Base-by-base conservation (phyloP, 208 protist species). In the Trypanosoma avium region DNA sequence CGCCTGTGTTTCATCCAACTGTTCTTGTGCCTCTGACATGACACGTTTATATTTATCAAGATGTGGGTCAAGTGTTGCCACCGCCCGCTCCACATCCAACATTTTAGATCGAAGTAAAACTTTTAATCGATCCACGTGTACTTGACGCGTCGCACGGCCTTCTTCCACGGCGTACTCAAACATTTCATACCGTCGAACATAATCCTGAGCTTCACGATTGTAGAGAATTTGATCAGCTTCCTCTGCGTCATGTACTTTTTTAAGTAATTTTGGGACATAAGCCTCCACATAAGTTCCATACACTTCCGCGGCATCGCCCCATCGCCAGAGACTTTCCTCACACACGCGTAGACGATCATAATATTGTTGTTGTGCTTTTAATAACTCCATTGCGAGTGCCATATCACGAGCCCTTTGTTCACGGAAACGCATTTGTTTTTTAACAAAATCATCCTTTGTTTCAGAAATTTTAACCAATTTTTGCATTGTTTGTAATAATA, bases 251-350 rank as follows among this genome's bases (percentile, higher is more conserved):
- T 82, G 75, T 22, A 96, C 69, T 68, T 90, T 97, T 57, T 85
- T 79, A 29, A 95, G 82, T 67, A 97, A 73, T 77, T 97, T 94
- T 21, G 92, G 87, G 45, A 90, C 90, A 75, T 93, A 98, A 0
- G 79, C 75, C 62, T 97, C 77, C 42, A 97, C 93, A 66, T 86
- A 96, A 61, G 80, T 81, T 24, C 48, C 58, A 73, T 94, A 95
- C 30, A 81, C 47, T 29, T 90, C 73, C 33, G 84, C 80, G 2
- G 58, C 66, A 22, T 76, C 43, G 24, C 63, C 49, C 84, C 84
- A 89, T 24, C 70, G 67, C 36, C 53, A 40, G 29, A 88, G 67
- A n/a, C 69, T 66, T 27, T 83, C 74, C 59, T 94, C 82, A 68
- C 76, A 75, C 46, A 70, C 67, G 21, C 72, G 49, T n/a, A 90